Evolutionary conservation across 2,329 filamentous ascomycete genomes (phyloP).

Genomic region (Fusarium tupiense): DNA sequence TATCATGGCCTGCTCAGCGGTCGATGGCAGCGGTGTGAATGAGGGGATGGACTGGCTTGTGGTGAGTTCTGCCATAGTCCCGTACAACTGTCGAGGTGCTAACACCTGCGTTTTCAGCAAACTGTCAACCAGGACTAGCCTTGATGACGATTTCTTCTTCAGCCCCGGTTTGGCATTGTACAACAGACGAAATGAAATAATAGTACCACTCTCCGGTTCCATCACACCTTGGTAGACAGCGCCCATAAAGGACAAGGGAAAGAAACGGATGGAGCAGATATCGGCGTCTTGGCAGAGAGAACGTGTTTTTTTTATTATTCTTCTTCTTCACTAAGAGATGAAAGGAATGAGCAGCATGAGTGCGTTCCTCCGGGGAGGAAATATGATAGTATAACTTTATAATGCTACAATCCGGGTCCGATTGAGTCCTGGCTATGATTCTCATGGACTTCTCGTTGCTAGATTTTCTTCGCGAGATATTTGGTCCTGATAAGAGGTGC

Average conservation of each 20-base stretch:
- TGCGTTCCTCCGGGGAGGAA: slow-evolving; percentile 7
- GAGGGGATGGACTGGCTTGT: slow-evolving; percentile 99
- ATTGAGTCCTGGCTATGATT: slow-evolving; percentile 40
- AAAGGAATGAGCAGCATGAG: slow-evolving; percentile 5
- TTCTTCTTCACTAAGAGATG: background rate
- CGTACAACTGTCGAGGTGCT: background rate
- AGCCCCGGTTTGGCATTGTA: slow-evolving; percentile 42
- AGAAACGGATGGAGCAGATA: slow-evolving; percentile 27
- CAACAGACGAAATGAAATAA: slow-evolving; percentile 48
- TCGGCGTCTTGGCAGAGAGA: slow-evolving; percentile 36
- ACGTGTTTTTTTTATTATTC: background rate
- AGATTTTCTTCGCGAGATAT: background rate
- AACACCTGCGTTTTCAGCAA: slow-evolving; percentile 42
- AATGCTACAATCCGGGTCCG: slow-evolving; percentile 40
- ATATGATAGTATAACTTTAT: slow-evolving; percentile 42
- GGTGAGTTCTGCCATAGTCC: slow-evolving; percentile 60
- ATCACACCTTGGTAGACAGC: slow-evolving; percentile 44
- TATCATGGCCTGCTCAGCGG: slow-evolving; percentile 96
- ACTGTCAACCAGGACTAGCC: slow-evolving; percentile 50
- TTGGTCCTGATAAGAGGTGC: background rate
- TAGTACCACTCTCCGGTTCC: slow-evolving; percentile 39
- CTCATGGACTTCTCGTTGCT: slow-evolving; percentile 6
- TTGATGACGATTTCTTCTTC: slow-evolving; percentile 29
- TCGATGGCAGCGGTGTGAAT: slow-evolving; percentile 92
- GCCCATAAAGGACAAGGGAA: slow-evolving; percentile 27